Evolutionary conservation across 257 asterid species (phyloP).

Genomic region (Haberlea rhodopensis): DNA sequence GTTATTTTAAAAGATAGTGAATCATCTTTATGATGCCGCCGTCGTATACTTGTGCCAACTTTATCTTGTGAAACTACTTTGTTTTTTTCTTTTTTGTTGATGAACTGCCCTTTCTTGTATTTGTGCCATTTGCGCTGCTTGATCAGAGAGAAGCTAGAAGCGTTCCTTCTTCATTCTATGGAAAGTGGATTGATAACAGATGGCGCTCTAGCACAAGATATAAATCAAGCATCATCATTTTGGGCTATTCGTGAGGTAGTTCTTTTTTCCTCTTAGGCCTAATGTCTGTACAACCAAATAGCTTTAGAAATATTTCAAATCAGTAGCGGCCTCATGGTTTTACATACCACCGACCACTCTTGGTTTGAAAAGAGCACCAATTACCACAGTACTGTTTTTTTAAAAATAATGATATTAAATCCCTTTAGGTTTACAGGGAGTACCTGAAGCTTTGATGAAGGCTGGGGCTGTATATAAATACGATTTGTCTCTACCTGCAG

Average conservation of each 20-base stretch:
- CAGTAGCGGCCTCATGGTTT: constrained; percentile 3
- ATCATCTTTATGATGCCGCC: constrained; percentile 3
- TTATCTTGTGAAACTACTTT: background rate
- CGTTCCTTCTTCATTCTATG: constrained; percentile 73
- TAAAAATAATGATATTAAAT: background rate
- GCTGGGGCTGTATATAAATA: constrained; percentile 93
- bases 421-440: constrained; percentile 49
- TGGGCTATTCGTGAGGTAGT: constrained; percentile 96
- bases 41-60: background rate
- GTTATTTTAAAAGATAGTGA: too few relatives aligned
- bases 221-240: constrained; percentile 89
- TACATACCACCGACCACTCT: background rate
- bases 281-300: constrained; percentile 8
- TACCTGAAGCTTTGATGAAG: constrained; percentile 94
- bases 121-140: constrained; percentile 22
- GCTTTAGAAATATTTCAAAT: constrained; percentile 14
- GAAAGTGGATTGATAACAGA: constrained; percentile 80
- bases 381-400: background rate
- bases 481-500: constrained; percentile 84
- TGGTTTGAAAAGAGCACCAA: background rate
- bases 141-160: constrained; percentile 89
- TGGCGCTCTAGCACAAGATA: constrained; percentile 96
- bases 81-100: constrained; percentile 12
- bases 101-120: constrained; percentile 18
- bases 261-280: constrained; percentile 19